These are phyloP conservation scores for Adansonia madagascariensis DNA, from an alignment of 441 rosid species.

Conservation along the genomic window DNA sequence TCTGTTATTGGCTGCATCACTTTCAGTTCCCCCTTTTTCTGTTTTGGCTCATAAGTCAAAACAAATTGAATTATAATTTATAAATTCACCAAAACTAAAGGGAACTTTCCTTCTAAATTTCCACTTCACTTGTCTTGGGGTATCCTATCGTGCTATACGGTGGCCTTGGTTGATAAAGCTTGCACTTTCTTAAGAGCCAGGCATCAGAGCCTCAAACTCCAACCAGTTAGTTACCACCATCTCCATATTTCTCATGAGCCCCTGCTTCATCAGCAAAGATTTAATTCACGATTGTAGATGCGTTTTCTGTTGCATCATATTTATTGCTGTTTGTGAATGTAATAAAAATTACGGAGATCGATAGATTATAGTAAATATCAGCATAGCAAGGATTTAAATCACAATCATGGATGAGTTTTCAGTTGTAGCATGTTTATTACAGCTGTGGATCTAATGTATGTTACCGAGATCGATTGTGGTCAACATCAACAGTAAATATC, in stretches of 20 bases:
- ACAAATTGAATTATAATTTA: not conserved
- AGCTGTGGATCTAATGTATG: no score
- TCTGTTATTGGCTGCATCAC: not conserved
- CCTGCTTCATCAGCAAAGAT: not conserved
- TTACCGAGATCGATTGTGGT: no score
- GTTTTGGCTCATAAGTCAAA: not conserved
- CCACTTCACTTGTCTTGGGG: not conserved
- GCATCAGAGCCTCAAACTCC: not conserved
- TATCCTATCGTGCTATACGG: not conserved
- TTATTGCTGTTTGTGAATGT: no score
- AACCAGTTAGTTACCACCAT: slow-evolving; percentile 45
- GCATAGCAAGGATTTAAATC: no score
- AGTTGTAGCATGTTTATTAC: no score
- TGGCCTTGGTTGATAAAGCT: not conserved
- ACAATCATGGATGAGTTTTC: no score
- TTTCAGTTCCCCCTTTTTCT: not conserved
- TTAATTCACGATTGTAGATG: no score
- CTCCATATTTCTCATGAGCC: slow-evolving; percentile 33
- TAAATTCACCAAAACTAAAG: not conserved
- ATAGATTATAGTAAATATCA: no score
- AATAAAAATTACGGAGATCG: no score
- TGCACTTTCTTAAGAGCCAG: not conserved
- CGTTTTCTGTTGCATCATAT: no score
- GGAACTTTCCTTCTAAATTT: slow-evolving; percentile 22
- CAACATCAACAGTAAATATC: no score